phyloP scores from a whole-genome alignment of 441 rosid genomes.

The Kokia cookei region DNA sequence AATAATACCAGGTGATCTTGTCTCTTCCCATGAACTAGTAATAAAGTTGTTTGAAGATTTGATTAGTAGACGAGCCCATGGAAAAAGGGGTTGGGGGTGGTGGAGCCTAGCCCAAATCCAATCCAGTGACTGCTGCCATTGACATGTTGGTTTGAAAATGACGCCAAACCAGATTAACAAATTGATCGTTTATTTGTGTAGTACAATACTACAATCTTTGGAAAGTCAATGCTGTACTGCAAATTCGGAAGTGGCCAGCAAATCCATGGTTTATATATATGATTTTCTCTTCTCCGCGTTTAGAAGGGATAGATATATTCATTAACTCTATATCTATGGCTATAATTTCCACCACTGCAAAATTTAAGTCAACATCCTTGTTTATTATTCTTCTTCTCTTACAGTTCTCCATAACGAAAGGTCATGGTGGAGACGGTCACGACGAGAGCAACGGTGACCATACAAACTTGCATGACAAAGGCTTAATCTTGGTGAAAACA shows the following conservation, averaged over 20 bases:
- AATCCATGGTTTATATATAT: neutral
- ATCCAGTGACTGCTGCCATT: neutral
- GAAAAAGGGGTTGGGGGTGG: neutral
- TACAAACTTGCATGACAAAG: slow-evolving; percentile 19
- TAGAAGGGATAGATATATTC: neutral
- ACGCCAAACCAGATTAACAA: neutral
- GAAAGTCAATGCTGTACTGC: slow-evolving; percentile 42
- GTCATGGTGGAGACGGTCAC: slow-evolving; percentile 39
- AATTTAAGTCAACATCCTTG: slow-evolving; percentile 41
- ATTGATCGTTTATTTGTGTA: neutral
- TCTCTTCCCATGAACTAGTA: neutral
- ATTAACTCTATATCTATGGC: slow-evolving; percentile 13
- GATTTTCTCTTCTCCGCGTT: neutral
- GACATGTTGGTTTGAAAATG: neutral
- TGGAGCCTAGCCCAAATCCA: neutral
- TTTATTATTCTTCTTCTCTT: slow-evolving; percentile 33
- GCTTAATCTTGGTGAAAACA: slow-evolving; percentile 47
- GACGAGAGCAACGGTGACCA: neutral
- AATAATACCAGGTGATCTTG: neutral
- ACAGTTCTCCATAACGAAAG: slow-evolving; percentile 23
- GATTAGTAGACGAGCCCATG: neutral
- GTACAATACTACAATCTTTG: slow-evolving; percentile 14
- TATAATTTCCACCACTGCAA: neutral
- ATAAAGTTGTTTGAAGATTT: neutral
- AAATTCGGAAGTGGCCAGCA: neutral